Evolutionary conservation across 2,329 filamentous ascomycete genomes (phyloP).

Genomic region (Penicillium sp.): DNA sequence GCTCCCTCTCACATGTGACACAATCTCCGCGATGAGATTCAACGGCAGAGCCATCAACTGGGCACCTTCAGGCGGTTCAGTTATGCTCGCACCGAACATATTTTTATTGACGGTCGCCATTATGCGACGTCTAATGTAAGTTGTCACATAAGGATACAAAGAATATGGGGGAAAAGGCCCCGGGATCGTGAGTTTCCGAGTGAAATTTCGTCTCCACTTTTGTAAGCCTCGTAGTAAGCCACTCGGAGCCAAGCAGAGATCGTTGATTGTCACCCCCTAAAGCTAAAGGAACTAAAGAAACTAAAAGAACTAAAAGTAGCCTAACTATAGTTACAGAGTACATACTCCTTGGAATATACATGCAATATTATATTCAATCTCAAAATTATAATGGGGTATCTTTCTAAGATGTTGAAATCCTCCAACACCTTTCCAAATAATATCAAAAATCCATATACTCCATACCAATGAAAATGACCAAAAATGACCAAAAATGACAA

Average conservation of each 20-base stretch:
- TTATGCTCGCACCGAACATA: slow-evolving; percentile 42
- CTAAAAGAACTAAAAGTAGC: too few species aligned
- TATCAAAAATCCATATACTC: too few species aligned
- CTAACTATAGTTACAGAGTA: too few species aligned
- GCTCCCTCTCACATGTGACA: slow-evolving; percentile 49
- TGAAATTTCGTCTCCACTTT: slow-evolving; percentile 14
- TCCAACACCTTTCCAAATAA: too few species aligned
- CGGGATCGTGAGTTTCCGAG: slow-evolving; percentile 23
- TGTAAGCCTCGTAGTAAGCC: slow-evolving; percentile 2
- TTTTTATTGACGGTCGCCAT: slow-evolving; percentile 45
- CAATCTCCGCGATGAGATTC: slow-evolving; percentile 58
- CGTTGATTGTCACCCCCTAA: not conserved
- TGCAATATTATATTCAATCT: too few species aligned
- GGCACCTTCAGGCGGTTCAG: slow-evolving; percentile 29
- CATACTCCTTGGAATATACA: too few species aligned
- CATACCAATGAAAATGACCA: not conserved
- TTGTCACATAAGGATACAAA: slow-evolving; percentile 14
- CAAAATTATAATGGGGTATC: too few species aligned
- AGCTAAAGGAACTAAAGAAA: too few species aligned
- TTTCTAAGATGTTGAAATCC: too few species aligned
- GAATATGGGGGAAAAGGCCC: slow-evolving; percentile 14
- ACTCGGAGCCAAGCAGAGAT: not conserved
- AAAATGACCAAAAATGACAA: not conserved
- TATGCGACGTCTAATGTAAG: slow-evolving; percentile 30
- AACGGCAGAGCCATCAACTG: slow-evolving; percentile 51